These are phyloP conservation scores for Podospora australis DNA, from an alignment of 495 filamentous ascomycete genomes.

Conservation along the genomic window DNA sequence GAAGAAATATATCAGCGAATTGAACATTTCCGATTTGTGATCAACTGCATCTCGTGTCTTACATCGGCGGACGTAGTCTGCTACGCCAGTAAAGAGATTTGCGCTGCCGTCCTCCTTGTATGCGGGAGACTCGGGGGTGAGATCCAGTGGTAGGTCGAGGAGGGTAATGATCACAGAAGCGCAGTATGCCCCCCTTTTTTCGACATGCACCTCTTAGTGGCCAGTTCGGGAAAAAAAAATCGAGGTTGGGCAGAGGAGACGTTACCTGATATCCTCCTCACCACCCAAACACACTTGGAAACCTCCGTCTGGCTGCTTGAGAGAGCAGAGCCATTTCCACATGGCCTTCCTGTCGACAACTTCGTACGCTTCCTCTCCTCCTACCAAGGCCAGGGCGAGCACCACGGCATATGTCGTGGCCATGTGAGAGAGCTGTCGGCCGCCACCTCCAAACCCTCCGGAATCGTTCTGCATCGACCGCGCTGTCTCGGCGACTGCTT, in stretches of 20 bases:
- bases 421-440: slow-evolving; percentile 79
- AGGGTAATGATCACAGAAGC: slow-evolving; percentile 75
- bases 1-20: slow-evolving; percentile 1
- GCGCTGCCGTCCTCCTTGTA: slow-evolving; percentile 37
- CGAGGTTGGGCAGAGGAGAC: no score
- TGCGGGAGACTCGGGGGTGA: slow-evolving; percentile 58
- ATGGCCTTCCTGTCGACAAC: slow-evolving; percentile 75
- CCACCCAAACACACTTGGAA: slow-evolving; percentile 76
- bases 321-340: slow-evolving; percentile 78
- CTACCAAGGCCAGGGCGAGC: slow-evolving; percentile 68
- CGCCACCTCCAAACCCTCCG: slow-evolving; percentile 92
- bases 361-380: slow-evolving; percentile 61
- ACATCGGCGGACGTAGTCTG: slow-evolving; percentile 78
- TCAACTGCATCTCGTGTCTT: slow-evolving; percentile 24
- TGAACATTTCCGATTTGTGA: not conserved
- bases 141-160: slow-evolving; percentile 71
- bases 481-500: slow-evolving; percentile 64
- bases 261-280: slow-evolving; percentile 83
- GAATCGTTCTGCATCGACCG: slow-evolving; percentile 70
- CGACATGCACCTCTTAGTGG: not conserved
- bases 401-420: slow-evolving; percentile 83
- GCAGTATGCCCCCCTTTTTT: slow-evolving; percentile 75
- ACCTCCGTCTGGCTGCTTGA: slow-evolving; percentile 80
- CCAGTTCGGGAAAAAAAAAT: no score
- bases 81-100: slow-evolving; percentile 58